phyloP scores from a whole-genome alignment of 129 eudicot genomes.

The Daucus carota region DNA sequence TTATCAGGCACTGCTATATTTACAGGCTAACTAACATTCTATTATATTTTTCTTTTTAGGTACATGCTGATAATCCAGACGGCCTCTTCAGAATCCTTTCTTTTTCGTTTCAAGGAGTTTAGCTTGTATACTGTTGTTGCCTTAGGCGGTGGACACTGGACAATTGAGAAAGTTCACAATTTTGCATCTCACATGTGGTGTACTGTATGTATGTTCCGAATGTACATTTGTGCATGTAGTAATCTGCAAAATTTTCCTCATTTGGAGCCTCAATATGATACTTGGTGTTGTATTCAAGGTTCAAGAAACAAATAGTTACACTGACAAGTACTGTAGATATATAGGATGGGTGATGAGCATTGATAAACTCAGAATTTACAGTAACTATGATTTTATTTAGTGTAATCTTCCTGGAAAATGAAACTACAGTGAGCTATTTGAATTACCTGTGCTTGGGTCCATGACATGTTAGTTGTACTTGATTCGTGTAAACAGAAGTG shows the following conservation, averaged over 20 bases:
- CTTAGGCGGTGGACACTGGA: background rate
- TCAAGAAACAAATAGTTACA: background rate
- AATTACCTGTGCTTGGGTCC: background rate
- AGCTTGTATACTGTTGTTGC: background rate
- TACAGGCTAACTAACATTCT: background rate
- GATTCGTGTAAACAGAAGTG: too few relatives aligned
- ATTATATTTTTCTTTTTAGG: conserved; percentile 34
- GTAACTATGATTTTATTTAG: background rate
- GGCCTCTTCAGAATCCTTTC: conserved; percentile 89
- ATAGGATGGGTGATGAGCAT: background rate
- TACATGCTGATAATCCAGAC: conserved; percentile 95
- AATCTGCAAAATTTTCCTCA: background rate
- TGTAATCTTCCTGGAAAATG: background rate
- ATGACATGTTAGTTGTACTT: too few relatives aligned
- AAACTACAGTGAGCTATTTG: background rate
- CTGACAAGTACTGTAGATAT: background rate
- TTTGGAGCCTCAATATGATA: background rate
- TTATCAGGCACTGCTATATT: background rate
- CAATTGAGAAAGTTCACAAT: background rate
- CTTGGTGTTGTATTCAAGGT: background rate
- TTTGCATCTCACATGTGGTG: background rate
- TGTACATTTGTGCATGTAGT: background rate
- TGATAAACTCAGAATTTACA: background rate
- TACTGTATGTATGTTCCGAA: background rate
- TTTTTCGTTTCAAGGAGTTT: conserved; percentile 65